phyloP scores from a whole-genome alignment of 306 rosid species.

The Casuarina equisetifolia region DNA sequence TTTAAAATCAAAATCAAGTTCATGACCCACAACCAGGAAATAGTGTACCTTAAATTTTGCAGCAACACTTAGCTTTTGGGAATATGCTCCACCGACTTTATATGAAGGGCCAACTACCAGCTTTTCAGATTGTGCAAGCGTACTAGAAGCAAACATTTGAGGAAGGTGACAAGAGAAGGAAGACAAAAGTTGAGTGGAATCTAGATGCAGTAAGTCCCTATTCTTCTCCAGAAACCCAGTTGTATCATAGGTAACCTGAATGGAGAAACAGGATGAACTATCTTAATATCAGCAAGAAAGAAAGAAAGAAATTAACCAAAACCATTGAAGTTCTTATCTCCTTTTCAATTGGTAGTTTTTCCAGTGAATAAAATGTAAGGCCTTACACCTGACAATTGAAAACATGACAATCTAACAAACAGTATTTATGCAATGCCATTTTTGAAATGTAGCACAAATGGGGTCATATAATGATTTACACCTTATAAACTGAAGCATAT shows the following conservation, averaged over 20 bases:
- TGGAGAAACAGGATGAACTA: constrained; percentile 37
- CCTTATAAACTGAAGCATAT: neutral
- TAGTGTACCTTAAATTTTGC: constrained; percentile 84
- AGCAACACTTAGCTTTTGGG: constrained; percentile 96
- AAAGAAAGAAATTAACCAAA: constrained; percentile 12
- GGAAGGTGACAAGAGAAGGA: constrained; percentile 92
- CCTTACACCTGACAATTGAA: neutral
- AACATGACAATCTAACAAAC: neutral
- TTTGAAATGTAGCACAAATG: neutral
- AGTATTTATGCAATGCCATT: neutral
- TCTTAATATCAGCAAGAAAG: constrained; percentile 39
- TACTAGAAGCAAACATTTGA: constrained; percentile 74
- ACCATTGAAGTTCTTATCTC: neutral
- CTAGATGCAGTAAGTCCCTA: constrained; percentile 88
- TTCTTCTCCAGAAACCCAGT: constrained; percentile 95
- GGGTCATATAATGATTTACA: neutral
- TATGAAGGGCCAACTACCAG: constrained; percentile 80
- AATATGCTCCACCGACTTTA: constrained; percentile 90
- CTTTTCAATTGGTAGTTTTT: neutral
- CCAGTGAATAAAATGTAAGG: neutral
- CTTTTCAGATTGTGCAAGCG: constrained; percentile 88
- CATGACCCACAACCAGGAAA: neutral
- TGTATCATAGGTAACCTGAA: constrained; percentile 92
- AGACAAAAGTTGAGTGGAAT: constrained; percentile 90
- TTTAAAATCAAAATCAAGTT: neutral